A percentile compares a stretch with the other conserved stretches of the same genome.
Conservation (phyloP, 192 early-diverging fungal genomes). For the Umbelopsis sp. region DNA sequence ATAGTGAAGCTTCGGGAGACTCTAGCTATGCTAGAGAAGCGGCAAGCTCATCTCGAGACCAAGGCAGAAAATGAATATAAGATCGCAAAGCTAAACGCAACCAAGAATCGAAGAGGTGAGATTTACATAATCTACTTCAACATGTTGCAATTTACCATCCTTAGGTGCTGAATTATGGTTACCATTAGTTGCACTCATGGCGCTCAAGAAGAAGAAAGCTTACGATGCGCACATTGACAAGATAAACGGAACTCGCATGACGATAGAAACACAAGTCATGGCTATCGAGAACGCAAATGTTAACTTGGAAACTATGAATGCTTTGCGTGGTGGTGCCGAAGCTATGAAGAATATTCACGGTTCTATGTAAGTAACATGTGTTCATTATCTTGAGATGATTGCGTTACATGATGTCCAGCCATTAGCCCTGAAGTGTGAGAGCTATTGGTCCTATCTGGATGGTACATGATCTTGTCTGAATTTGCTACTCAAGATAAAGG, state of each 20-base stretch:
- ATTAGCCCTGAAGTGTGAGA: background rate
- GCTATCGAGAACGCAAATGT: slow-evolving; percentile 96
- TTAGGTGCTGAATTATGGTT: background rate
- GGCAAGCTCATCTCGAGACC: slow-evolving; percentile 82
- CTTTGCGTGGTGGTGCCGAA: slow-evolving; percentile 88
- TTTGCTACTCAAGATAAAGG: too few relatives aligned
- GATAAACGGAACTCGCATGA: slow-evolving; percentile 85
- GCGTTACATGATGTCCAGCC: background rate
- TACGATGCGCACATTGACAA: slow-evolving; percentile 87
- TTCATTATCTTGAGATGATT: background rate
- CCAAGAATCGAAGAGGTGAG: slow-evolving; percentile 90
- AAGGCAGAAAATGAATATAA: slow-evolving; percentile 88
- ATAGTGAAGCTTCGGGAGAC: slow-evolving; percentile 91
- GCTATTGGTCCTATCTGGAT: background rate
- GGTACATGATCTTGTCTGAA: background rate
- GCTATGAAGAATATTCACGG: slow-evolving; percentile 96
- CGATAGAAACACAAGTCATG: slow-evolving; percentile 93
- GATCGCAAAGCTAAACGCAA: slow-evolving; percentile 84
- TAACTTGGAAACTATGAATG: slow-evolving; percentile 93
- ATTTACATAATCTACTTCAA: background rate
- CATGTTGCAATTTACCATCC: background rate
- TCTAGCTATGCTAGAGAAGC: slow-evolving; percentile 93
- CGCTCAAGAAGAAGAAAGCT: slow-evolving; percentile 93
- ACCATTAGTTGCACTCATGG: slow-evolving; percentile 70
- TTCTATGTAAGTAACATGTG: slow-evolving; percentile 59